These are phyloP conservation scores for Sporothrix globosa DNA, from an alignment of 2,329 filamentous ascomycete species.

Conservation along the genomic window DNA sequence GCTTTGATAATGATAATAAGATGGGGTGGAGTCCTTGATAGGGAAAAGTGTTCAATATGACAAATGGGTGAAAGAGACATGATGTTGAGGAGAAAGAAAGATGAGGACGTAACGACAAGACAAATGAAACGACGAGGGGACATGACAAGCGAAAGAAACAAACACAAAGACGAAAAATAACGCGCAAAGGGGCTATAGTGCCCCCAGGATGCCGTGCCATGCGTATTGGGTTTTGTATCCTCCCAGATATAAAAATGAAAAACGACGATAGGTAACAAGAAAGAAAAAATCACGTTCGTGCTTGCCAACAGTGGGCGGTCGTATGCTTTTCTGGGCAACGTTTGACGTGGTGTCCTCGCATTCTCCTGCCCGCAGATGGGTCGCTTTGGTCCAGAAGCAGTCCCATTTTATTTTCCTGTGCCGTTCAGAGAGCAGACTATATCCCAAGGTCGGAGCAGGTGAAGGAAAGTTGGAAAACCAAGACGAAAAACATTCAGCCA, in stretches of 20 bases:
- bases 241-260: conserved; percentile 1
- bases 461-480: too few relatives aligned
- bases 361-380: background rate
- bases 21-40: background rate
- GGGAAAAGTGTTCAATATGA: background rate
- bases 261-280: background rate
- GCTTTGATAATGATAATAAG: background rate
- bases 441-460: too few relatives aligned
- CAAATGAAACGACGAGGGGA: background rate
- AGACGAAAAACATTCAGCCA: too few relatives aligned
- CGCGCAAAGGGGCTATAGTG: background rate
- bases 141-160: background rate
- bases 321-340: background rate
- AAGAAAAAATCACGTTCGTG: background rate
- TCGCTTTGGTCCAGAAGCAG: background rate
- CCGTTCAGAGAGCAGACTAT: too few relatives aligned
- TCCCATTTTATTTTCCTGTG: background rate
- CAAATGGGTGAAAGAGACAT: background rate
- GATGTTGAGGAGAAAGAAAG: background rate
- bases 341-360: background rate
- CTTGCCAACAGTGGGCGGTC: background rate
- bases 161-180: background rate
- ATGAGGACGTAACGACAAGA: background rate
- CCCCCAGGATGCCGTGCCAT: background rate
- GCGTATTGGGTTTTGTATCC: background rate